Evolutionary conservation across 108 stramenopile species (phyloP).

Genomic region (Epipyxis sp.): DNA sequence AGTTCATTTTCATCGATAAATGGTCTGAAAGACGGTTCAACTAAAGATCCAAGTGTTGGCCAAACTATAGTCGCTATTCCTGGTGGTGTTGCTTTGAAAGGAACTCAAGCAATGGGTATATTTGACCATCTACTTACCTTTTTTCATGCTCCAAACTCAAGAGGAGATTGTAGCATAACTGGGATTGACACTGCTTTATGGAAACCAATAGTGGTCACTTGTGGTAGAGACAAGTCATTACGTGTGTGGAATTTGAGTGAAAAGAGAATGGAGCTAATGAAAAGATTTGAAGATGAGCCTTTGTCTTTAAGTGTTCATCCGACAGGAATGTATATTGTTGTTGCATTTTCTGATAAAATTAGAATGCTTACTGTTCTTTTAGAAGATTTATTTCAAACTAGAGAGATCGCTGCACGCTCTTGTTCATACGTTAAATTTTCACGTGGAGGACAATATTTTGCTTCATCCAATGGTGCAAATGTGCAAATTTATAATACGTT

Average conservation of each 20-base stretch:
- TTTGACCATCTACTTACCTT: slow-evolving; percentile 1
- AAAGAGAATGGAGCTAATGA: slow-evolving; percentile 47
- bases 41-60: no score
- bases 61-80: slow-evolving; percentile 31
- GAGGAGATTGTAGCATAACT: slow-evolving; percentile 46
- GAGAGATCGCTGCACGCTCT: background rate
- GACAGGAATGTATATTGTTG: slow-evolving; percentile 54
- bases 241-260: slow-evolving; percentile 65
- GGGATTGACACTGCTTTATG: slow-evolving; percentile 58
- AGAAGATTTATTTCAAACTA: slow-evolving; percentile 42
- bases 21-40: background rate
- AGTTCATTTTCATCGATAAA: slow-evolving; percentile 34
- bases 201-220: slow-evolving; percentile 61
- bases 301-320: slow-evolving; percentile 52
- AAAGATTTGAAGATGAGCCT: slow-evolving; percentile 47
- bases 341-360: slow-evolving; percentile 55
- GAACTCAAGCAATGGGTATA: slow-evolving; percentile 23
- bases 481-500: slow-evolving; percentile 52
- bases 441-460: slow-evolving; percentile 61
- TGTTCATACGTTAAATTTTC: slow-evolving; percentile 37
- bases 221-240: slow-evolving; percentile 54
- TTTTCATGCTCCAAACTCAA: slow-evolving; percentile 18
- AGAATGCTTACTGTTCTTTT: slow-evolving; percentile 60
- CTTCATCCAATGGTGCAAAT: slow-evolving; percentile 48
- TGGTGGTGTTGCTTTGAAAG: background rate